These are phyloP conservation scores for Protostelium mycophagum DNA, from an alignment of 78 protist species.

Conservation along the genomic window DNA sequence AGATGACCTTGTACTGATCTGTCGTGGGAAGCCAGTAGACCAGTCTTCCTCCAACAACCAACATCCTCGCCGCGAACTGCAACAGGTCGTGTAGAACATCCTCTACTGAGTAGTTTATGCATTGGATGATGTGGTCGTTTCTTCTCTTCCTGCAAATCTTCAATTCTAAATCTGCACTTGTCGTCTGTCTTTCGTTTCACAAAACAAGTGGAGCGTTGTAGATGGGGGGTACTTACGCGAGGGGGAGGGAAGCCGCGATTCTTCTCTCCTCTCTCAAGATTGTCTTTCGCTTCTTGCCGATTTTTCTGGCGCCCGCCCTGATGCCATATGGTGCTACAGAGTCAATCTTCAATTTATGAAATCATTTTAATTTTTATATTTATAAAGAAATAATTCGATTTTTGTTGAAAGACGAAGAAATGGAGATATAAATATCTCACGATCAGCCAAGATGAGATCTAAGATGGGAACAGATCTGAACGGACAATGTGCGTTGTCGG, in stretches of 20 bases:
- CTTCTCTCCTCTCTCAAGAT: neutral
- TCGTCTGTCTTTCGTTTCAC: no score
- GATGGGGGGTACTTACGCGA: neutral
- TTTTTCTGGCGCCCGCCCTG: conserved; percentile 69
- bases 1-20: conserved; percentile 20
- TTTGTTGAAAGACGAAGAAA: neutral
- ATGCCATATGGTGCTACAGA: conserved; percentile 76
- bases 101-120: conserved; percentile 44
- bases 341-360: no score
- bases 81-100: conserved; percentile 64
- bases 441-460: conserved; percentile 67
- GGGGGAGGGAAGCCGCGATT: neutral
- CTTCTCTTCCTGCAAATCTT: neutral
- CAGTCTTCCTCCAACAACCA: conserved; percentile 71
- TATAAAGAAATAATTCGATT: no score
- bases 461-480: conserved; percentile 18
- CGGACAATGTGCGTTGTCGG: conserved; percentile 41
- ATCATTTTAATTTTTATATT: no score
- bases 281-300: conserved; percentile 35
- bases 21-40: conserved; percentile 84
- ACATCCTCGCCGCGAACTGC: conserved; percentile 58
- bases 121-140: conserved; percentile 19
- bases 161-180: no score
- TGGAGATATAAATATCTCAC: neutral
- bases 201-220: neutral